These are phyloP conservation scores for Globisporangium okanoganense DNA, from an alignment of 352 stramenopile genomes.

Conservation along the genomic window DNA sequence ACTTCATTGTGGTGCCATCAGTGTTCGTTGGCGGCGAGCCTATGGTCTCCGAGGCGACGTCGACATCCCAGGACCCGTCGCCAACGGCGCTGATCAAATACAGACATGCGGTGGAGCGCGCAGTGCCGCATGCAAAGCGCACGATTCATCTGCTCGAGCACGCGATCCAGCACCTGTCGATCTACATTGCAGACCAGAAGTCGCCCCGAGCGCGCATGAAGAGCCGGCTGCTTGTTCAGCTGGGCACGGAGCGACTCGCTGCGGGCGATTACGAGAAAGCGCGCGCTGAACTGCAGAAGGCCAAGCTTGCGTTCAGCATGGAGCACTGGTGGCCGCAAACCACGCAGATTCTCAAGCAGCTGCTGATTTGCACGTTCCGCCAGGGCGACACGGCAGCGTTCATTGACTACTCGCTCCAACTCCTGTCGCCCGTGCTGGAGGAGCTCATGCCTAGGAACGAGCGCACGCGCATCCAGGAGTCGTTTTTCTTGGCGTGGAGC, in stretches of 20 bases:
- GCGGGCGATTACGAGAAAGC: conserved; percentile 65
- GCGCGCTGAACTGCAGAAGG: conserved; percentile 62
- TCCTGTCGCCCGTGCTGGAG: conserved; percentile 69
- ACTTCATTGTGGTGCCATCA: conserved; percentile 74
- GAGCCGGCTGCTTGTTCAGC: conserved; percentile 63
- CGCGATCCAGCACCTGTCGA: conserved; percentile 65
- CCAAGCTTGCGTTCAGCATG: conserved; percentile 45
- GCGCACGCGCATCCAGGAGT: conserved; percentile 50
- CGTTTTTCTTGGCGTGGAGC: conserved; percentile 62
- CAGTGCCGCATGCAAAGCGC: conserved; percentile 60
- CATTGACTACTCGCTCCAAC: conserved; percentile 74
- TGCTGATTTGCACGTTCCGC: conserved; percentile 70
- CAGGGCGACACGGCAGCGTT: conserved; percentile 70
- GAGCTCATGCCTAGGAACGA: conserved; percentile 60
- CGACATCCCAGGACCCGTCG: conserved; percentile 39
- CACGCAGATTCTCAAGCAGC: conserved; percentile 67
- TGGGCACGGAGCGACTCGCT: conserved; percentile 70
- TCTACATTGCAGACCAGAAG: conserved; percentile 66
- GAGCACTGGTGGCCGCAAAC: conserved; percentile 79
- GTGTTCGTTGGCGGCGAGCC: conserved; percentile 69
- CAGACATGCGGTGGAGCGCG: conserved; percentile 50
- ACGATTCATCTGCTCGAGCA: conserved; percentile 76
- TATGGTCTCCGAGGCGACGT: conserved; percentile 44
- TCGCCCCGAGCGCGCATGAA: conserved; percentile 65
- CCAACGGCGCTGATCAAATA: conserved; percentile 61